A percentile compares a stretch with the other conserved stretches of the same genome.
Conservation (phyloP, 2,329 filamentous ascomycete genomes). For the Purpureocillium takamizusanense region DNA sequence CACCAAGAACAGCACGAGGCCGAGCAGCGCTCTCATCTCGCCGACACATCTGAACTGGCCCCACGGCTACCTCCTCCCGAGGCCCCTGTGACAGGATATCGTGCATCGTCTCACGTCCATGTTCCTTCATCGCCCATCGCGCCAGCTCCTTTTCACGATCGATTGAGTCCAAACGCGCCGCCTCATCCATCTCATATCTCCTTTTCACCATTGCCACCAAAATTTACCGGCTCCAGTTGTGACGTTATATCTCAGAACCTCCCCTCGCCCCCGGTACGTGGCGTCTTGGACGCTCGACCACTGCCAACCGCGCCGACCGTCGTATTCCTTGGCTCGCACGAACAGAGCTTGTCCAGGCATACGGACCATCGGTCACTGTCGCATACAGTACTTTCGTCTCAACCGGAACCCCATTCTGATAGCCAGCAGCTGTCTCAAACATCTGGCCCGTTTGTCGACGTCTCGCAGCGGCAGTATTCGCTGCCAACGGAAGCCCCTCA, state of each 20-base stretch:
- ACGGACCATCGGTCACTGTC: too few species aligned
- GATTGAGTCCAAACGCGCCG: background rate
- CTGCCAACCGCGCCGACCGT: background rate
- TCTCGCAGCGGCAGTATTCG: background rate
- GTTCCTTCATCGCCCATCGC: conserved; percentile 4
- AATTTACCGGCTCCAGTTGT: background rate
- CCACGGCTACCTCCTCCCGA: conserved; percentile 16
- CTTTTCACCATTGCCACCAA: background rate
- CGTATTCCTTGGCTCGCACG: background rate
- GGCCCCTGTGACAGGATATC: conserved; percentile 12
- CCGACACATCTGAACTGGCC: conserved; percentile 16
- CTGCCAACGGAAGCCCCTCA: background rate
- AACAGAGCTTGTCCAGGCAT: background rate
- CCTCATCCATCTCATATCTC: background rate
- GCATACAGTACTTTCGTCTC: too few species aligned
- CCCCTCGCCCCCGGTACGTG: background rate
- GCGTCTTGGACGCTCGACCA: background rate
- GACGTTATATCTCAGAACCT: background rate
- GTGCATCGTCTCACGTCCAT: conserved; percentile 5
- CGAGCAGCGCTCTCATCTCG: conserved; percentile 13
- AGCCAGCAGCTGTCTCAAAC: too few species aligned
- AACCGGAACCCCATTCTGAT: too few species aligned
- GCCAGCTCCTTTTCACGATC: conserved; percentile 1
- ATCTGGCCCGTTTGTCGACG: background rate
- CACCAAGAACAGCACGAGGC: background rate